Evolutionary conservation across 768 basidiomycete genomes (phyloP).

Genomic region (Leccinum olivaceopallidum): DNA sequence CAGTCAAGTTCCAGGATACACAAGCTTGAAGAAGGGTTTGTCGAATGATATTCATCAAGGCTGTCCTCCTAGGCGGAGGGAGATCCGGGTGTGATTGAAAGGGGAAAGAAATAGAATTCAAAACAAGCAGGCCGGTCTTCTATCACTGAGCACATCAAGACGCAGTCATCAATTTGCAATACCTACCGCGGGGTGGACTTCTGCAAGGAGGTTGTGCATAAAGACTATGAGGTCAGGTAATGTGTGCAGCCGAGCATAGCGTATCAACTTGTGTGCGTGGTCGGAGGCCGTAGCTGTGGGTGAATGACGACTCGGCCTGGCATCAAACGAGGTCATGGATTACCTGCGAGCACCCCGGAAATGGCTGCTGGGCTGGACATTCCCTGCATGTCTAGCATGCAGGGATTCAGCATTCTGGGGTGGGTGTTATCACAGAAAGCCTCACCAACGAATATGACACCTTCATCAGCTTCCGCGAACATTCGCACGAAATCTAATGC

Average conservation of each 20-base stretch:
- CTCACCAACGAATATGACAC: constrained; percentile 67
- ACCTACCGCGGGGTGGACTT: constrained; percentile 52
- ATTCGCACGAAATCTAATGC: constrained; percentile 49
- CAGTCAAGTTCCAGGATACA: constrained; percentile 49
- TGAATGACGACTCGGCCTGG: constrained; percentile 6
- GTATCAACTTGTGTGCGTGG: constrained; percentile 22
- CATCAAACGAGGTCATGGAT: constrained; percentile 15
- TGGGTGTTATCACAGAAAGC: constrained; percentile 2
- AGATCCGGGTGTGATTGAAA: constrained; percentile 54
- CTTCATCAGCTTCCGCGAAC: constrained; percentile 48
- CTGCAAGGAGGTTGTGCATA: constrained; percentile 50
- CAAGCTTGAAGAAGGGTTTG: constrained; percentile 52
- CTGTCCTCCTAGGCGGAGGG: constrained; percentile 37
- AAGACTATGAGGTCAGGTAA: constrained; percentile 60
- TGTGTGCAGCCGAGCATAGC: constrained; percentile 38
- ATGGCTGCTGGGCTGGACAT: constrained; percentile 42
- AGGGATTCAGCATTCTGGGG: constrained; percentile 6
- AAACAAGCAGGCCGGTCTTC: constrained; percentile 56
- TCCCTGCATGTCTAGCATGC: constrained; percentile 46
- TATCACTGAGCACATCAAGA: constrained; percentile 13
- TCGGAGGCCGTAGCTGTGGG: constrained; percentile 46
- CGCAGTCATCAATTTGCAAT: constrained; percentile 15
- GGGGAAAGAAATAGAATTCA: constrained; percentile 68
- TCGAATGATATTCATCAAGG: constrained; percentile 52
- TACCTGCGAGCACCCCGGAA: constrained; percentile 31